These are phyloP conservation scores for Fusarium concolor DNA, from an alignment of 2,329 filamentous ascomycete genomes.

Conservation along the genomic window DNA sequence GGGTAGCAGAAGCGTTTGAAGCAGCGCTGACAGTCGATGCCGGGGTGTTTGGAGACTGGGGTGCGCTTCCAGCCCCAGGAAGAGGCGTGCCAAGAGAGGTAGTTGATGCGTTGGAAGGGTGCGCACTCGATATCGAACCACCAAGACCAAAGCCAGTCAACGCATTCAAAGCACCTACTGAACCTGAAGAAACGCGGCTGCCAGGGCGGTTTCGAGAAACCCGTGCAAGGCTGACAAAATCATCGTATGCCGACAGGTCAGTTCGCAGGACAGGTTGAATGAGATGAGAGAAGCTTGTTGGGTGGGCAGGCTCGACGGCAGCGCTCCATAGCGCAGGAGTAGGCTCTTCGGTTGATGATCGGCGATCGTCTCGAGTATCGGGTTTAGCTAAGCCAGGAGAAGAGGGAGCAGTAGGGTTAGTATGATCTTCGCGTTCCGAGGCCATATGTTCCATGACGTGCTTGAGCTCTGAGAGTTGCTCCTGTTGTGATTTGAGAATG, in stretches of 20 bases:
- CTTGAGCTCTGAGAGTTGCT: slow-evolving; percentile 92
- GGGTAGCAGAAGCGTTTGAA: slow-evolving; percentile 52
- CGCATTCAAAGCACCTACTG: slow-evolving; percentile 64
- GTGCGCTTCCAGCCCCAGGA: slow-evolving; percentile 63
- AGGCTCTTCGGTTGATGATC: slow-evolving; percentile 47
- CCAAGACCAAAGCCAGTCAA: slow-evolving; percentile 58
- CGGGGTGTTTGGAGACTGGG: slow-evolving; percentile 69
- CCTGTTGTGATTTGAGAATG: slow-evolving; percentile 88
- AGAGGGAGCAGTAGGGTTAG: slow-evolving; percentile 79
- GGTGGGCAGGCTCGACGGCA: slow-evolving; percentile 62
- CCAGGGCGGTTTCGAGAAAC: slow-evolving; percentile 70
- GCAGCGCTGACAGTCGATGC: slow-evolving; percentile 63
- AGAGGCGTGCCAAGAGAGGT: slow-evolving; percentile 66
- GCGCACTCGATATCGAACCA: slow-evolving; percentile 59
- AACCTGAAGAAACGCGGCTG: slow-evolving; percentile 78
- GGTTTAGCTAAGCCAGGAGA: slow-evolving; percentile 81
- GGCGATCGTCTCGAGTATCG: slow-evolving; percentile 66
- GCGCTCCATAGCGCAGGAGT: slow-evolving; percentile 49
- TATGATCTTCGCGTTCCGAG: slow-evolving; percentile 77
- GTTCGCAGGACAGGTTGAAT: slow-evolving; percentile 85
- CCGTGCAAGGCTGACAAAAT: slow-evolving; percentile 83
- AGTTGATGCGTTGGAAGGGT: slow-evolving; percentile 69
- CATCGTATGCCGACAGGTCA: slow-evolving; percentile 83
- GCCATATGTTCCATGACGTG: slow-evolving; percentile 90
- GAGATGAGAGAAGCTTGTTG: slow-evolving; percentile 82